Evolutionary conservation across 441 rosid species (phyloP).

Genomic region (Macaranga tanarius): DNA sequence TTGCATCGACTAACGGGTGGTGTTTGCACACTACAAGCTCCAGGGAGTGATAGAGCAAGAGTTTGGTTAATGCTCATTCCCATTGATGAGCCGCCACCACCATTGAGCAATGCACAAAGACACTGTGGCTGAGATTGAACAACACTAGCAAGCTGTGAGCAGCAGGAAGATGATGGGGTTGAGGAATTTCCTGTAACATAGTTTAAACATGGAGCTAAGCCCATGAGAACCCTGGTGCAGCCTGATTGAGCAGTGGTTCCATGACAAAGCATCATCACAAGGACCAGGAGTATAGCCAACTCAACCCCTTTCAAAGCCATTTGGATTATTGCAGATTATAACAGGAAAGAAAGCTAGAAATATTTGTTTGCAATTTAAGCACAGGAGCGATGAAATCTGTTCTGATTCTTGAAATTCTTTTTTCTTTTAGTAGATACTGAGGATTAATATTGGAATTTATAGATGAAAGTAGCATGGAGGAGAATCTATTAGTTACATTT

Average conservation of each 20-base stretch:
- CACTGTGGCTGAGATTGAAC: conserved; percentile 60
- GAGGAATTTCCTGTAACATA: conserved; percentile 66
- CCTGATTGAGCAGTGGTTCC: conserved; percentile 37
- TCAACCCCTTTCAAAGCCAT: conserved; percentile 31
- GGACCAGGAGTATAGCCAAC: conserved; percentile 25
- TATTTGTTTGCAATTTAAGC: not conserved
- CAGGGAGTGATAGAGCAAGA: conserved; percentile 20
- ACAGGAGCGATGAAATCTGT: too few species aligned
- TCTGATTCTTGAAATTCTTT: not conserved
- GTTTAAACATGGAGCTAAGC: conserved; percentile 58
- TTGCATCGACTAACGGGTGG: conserved; percentile 23
- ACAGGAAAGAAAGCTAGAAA: not conserved
- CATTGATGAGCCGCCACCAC: conserved; percentile 29
- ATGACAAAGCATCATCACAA: conserved; percentile 21
- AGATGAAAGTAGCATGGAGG: conserved; percentile 4
- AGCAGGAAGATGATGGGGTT: conserved; percentile 56
- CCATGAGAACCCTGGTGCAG: conserved; percentile 38
- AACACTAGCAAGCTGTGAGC: conserved; percentile 53
- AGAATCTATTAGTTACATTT: conserved; percentile 21
- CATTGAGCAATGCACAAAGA: conserved; percentile 50
- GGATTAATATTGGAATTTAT: conserved; percentile 15
- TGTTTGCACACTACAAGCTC: conserved; percentile 23
- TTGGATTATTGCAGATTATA: not conserved
- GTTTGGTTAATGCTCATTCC: conserved; percentile 24
- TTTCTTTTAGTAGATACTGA: not conserved